phyloP scores from a whole-genome alignment of 2,329 filamentous ascomycete genomes.

The Monosporascus sp. region DNA sequence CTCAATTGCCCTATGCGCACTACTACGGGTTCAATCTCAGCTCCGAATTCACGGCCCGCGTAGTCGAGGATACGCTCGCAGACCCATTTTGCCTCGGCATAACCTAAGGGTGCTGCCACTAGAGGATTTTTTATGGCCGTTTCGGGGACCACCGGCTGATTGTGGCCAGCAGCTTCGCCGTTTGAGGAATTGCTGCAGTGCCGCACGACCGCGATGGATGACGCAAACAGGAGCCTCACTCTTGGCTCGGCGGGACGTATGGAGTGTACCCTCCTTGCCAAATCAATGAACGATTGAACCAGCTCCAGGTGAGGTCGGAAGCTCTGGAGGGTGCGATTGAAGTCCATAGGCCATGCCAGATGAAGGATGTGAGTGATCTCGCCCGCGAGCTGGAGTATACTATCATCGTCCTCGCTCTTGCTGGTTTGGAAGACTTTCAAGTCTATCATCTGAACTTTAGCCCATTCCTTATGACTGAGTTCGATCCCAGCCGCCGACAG shows the following conservation, averaged over 20 bases:
- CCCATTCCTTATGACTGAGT: slow-evolving; percentile 3
- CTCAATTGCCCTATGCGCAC: slow-evolving; percentile 40
- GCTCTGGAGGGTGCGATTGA: slow-evolving; percentile 10
- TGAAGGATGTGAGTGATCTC: slow-evolving; percentile 16
- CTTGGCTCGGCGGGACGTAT: not conserved
- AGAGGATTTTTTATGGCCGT: slow-evolving; percentile 25
- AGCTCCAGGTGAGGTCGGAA: slow-evolving; percentile 8
- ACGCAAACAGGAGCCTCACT: slow-evolving; percentile 23
- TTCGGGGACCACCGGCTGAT: slow-evolving; percentile 28
- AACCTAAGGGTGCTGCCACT: slow-evolving; percentile 33
- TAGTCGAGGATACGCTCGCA: slow-evolving; percentile 40
- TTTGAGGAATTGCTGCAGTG: slow-evolving; percentile 6
- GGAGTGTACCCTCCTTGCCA: not conserved
- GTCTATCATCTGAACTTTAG: slow-evolving; percentile 4
- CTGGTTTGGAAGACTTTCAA: not conserved
- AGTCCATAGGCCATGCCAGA: slow-evolving; percentile 16
- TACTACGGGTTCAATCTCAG: slow-evolving; percentile 32
- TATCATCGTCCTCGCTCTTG: not conserved
- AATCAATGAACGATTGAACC: slow-evolving; percentile 1
- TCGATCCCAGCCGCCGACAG: slow-evolving; percentile 5
- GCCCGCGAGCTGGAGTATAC: not conserved
- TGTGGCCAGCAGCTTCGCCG: not conserved
- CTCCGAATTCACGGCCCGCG: slow-evolving; percentile 27
- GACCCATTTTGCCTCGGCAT: slow-evolving; percentile 41
- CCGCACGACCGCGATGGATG: slow-evolving; percentile 25